Evolutionary conservation across 2,329 filamentous ascomycete species (phyloP), one percentile per base, ranked within the genome.

Genomic region (Xylariaceae sp.): DNA sequence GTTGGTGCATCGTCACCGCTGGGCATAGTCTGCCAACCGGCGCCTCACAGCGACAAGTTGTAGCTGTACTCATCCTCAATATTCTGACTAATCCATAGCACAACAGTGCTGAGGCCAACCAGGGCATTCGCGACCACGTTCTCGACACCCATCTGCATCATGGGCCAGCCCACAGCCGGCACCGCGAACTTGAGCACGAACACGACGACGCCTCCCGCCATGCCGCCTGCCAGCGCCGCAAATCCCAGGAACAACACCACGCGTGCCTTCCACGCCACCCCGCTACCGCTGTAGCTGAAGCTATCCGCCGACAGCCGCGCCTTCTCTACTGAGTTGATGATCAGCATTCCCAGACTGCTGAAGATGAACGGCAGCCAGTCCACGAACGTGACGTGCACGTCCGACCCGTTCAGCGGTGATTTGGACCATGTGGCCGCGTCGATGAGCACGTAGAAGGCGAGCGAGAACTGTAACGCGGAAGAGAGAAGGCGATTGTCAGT

Each of bases 41-140:
- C 22, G 22, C 22, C 33, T 57, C 34, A 82, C 48, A 85, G 68
- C 45, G 79, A 73, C 51, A 85, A 64, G 61, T 83, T 84, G 63
- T 85, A 85, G 35, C 79, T 74, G 54, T 84, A 85, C 63, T 85
- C 81, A 55, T 84, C 81, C 67, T 85, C 81, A 77, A 85, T 83
- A 55, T 85, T 85, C 70, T 85, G 81, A 64, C 76, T 81, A 41
- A 85, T 64, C 81, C 81, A 85, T 32, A 85, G 71, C 45, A 83
- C 74, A 36, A 82, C 79, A 17, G 76, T 76, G 64, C 78, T 81
- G 41, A 81, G 59, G 39, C 79, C 79, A 41, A 84, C 79, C 28
- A 82, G 65, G 19, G 68, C 78, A 63, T 84, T 84, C 48, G 78
- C 76, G 28, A 83, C 68, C n/a, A 84, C 69, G 48, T 83, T 83